Conservation (phyloP, 2,329 filamentous ascomycete species). For the Pseudopithomyces maydicus region DNA sequence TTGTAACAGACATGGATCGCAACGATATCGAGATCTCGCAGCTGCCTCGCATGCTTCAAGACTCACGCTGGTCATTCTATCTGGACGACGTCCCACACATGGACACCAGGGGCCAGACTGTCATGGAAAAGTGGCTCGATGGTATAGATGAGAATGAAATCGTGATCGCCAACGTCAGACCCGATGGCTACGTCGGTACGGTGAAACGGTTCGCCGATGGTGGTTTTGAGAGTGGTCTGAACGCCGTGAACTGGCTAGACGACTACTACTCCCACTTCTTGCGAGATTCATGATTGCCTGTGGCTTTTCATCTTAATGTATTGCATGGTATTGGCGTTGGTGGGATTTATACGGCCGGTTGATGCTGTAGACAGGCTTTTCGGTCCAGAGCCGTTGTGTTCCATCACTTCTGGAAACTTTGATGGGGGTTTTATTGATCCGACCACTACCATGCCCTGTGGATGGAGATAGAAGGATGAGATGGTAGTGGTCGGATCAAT, state of each 20-base stretch:
- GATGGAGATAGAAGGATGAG: too few relatives aligned
- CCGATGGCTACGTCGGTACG: conserved; percentile 76
- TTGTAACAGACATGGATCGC: conserved; percentile 69
- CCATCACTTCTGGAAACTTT: too few relatives aligned
- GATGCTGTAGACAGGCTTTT: neutral
- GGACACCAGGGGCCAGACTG: conserved; percentile 57
- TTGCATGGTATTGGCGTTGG: conserved; percentile 4
- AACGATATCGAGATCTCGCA: conserved; percentile 68
- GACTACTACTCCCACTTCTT: conserved; percentile 57
- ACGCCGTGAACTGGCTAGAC: conserved; percentile 54
- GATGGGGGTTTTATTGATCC: too few relatives aligned
- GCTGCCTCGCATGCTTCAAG: conserved; percentile 65
- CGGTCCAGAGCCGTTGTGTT: too few relatives aligned
- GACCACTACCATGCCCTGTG: too few relatives aligned
- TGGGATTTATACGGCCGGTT: neutral
- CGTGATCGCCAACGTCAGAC: conserved; percentile 70
- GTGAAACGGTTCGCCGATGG: conserved; percentile 52
- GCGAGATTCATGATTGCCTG: conserved; percentile 24
- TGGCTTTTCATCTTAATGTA: neutral
- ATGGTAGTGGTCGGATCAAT: too few relatives aligned
- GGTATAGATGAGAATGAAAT: conserved; percentile 62
- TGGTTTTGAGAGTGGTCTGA: conserved; percentile 32
- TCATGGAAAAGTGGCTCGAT: conserved; percentile 73
- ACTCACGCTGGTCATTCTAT: conserved; percentile 74
- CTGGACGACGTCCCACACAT: conserved; percentile 67